phyloP scores from a whole-genome alignment of 1,139 yeast species.

The Scheffersomyces segobiensis region DNA sequence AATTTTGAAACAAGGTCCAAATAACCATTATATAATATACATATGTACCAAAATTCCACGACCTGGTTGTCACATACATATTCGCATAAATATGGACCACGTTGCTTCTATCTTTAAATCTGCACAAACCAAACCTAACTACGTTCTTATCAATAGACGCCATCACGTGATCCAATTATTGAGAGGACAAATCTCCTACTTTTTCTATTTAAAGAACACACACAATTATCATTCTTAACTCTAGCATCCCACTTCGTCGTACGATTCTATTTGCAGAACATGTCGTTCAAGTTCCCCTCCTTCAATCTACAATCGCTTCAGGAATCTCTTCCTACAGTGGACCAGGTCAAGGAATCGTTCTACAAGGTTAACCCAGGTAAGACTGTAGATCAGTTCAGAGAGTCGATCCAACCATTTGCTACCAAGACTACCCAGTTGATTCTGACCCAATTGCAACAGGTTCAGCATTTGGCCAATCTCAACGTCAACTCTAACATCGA shows the following conservation, averaged over 20 bases:
- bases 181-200: background rate
- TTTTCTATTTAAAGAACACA: background rate
- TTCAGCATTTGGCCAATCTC: slow-evolving; percentile 41
- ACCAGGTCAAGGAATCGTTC: slow-evolving; percentile 40
- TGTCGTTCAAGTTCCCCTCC: slow-evolving; percentile 56
- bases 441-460: slow-evolving; percentile 42
- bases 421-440: slow-evolving; percentile 41
- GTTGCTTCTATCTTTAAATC: background rate
- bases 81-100: background rate
- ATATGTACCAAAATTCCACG: no score
- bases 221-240: background rate
- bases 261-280: slow-evolving; percentile 11
- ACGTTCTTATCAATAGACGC: background rate
- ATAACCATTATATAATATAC: no score
- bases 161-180: background rate
- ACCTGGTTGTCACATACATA: no score
- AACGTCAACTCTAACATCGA: slow-evolving; percentile 31
- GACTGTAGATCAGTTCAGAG: slow-evolving; percentile 41
- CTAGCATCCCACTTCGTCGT: background rate
- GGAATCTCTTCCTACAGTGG: slow-evolving; percentile 45
- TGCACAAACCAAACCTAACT: background rate
- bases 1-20: no score
- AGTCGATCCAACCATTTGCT: slow-evolving; percentile 46
- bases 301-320: slow-evolving; percentile 48
- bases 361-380: slow-evolving; percentile 42